Conservation (phyloP, 371 early-diverging fungal species). For the Mortierella sp. region DNA sequence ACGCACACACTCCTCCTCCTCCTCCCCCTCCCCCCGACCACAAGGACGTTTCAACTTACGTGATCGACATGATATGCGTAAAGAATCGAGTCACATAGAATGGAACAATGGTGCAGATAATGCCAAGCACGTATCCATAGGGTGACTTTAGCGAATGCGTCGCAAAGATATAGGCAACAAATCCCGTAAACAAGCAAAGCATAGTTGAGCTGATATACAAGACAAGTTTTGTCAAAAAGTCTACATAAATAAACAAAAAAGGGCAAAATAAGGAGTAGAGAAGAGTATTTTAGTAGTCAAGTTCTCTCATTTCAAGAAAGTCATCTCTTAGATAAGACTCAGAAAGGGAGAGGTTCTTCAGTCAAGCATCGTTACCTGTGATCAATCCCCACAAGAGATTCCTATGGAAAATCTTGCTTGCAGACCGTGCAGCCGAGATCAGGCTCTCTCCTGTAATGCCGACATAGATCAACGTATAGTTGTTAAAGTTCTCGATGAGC, state of each 20-base stretch:
- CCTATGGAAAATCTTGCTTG: slow-evolving; percentile 78
- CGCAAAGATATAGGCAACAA: slow-evolving; percentile 73
- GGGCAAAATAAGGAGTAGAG: background rate
- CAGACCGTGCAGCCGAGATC: slow-evolving; percentile 65
- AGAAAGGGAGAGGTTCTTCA: no score
- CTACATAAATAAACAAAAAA: slow-evolving; percentile 37
- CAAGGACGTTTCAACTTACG: no score
- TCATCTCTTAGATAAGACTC: no score
- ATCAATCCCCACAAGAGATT: slow-evolving; percentile 76
- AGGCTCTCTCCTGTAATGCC: slow-evolving; percentile 79
- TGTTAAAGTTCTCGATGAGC: slow-evolving; percentile 69
- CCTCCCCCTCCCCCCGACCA: no score
- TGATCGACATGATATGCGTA: slow-evolving; percentile 77
- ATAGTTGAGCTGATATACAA: slow-evolving; percentile 65
- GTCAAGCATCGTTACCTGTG: slow-evolving; percentile 64
- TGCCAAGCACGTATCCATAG: slow-evolving; percentile 76
- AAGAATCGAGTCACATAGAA: slow-evolving; percentile 76
- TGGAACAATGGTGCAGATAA: slow-evolving; percentile 70
- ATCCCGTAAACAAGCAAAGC: slow-evolving; percentile 66
- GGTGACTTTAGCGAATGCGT: slow-evolving; percentile 69
- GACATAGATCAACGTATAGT: slow-evolving; percentile 76
- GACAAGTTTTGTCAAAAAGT: slow-evolving; percentile 63
- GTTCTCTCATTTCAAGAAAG: no score
- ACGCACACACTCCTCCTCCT: no score
- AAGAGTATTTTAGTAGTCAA: no score